Conservation (phyloP, 1,139 yeast species). For the Blastobotrys ciferrii region DNA sequence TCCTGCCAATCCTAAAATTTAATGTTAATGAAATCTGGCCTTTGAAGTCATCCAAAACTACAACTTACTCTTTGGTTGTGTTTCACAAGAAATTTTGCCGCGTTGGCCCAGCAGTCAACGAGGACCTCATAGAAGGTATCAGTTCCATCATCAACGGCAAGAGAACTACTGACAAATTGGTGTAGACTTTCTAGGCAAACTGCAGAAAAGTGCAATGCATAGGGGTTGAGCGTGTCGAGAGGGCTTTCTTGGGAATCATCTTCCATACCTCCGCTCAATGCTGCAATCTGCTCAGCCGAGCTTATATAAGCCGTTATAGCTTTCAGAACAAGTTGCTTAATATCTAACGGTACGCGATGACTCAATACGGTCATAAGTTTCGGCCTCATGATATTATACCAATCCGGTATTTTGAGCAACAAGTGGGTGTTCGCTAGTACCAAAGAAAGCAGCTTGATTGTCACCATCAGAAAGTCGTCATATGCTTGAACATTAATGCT, state of each 20-base stretch:
- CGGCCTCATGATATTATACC: constrained; percentile 11
- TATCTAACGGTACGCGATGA: background rate
- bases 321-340: background rate
- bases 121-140: background rate
- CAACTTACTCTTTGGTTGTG: background rate
- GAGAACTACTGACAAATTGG: background rate
- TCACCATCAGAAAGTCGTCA: constrained; percentile 16
- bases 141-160: background rate
- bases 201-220: background rate
- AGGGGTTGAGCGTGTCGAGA: background rate
- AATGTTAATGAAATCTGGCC: background rate
- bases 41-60: background rate
- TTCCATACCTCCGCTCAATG: background rate
- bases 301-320: background rate
- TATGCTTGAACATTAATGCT: constrained; percentile 18
- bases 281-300: background rate
- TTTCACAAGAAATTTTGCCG: constrained; percentile 6
- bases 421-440: constrained; percentile 10
- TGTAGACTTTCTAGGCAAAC: background rate
- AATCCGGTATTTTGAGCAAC: constrained; percentile 8
- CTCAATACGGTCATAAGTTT: constrained; percentile 1
- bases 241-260: constrained; percentile 12
- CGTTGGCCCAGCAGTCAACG: constrained; percentile 4
- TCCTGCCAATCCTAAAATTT: constrained; percentile 10
- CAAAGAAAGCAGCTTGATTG: constrained; percentile 3